Conservation (phyloP, 805 yeast species). For the Millerago galiae region DNA sequence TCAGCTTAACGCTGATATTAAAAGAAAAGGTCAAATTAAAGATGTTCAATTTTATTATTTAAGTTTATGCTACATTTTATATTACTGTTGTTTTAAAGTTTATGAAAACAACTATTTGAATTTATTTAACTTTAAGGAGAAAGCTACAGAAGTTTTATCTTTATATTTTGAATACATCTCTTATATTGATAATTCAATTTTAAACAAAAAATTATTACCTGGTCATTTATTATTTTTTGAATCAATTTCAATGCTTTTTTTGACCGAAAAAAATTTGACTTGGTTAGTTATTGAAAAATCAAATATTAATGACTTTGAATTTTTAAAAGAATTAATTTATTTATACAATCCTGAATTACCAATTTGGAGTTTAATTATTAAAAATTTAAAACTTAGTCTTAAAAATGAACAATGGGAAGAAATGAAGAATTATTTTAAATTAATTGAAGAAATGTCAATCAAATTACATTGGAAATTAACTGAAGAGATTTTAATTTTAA, state of each 20-base stretch:
- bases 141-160: slow-evolving; percentile 6
- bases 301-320: slow-evolving; percentile 9
- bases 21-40: slow-evolving; percentile 14
- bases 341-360: slow-evolving; percentile 2
- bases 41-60: slow-evolving; percentile 17
- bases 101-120: slow-evolving; percentile 11
- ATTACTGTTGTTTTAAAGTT: slow-evolving; percentile 10
- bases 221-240: slow-evolving; percentile 12
- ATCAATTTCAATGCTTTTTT: slow-evolving; percentile 14
- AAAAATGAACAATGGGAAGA: neutral
- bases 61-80: slow-evolving; percentile 15
- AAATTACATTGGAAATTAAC: slow-evolving; percentile 11
- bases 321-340: slow-evolving; percentile 11
- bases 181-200: slow-evolving; percentile 5
- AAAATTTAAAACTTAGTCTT: slow-evolving; percentile 1
- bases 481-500: slow-evolving; percentile 8
- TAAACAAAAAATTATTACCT: slow-evolving; percentile 8
- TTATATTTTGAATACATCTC: slow-evolving; percentile 15
- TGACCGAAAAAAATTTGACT: slow-evolving; percentile 4
- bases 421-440: slow-evolving; percentile 7
- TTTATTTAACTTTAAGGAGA: slow-evolving; percentile 13
- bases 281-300: slow-evolving; percentile 12
- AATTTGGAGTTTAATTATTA: slow-evolving; percentile 9
- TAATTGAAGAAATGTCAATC: slow-evolving; percentile 5
- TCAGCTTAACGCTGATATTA: slow-evolving; percentile 14